Evolutionary conservation across 2,329 filamentous ascomycete genomes (phyloP).

Genomic region (Pezicula radicicola): DNA sequence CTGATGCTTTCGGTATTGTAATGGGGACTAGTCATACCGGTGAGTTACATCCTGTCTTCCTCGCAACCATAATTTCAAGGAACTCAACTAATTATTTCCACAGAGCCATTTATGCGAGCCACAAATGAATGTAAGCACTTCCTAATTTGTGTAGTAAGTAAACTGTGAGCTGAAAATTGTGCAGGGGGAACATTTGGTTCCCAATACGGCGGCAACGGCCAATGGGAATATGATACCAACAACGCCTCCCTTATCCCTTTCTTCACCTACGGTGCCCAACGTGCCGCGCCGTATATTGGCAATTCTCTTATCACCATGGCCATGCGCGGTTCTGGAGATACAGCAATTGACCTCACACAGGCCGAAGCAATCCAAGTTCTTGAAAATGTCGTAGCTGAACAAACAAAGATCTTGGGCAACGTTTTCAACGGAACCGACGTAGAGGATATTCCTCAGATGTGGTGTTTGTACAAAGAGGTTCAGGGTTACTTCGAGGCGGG

Average conservation of each 20-base stretch:
- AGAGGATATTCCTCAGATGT: constrained; percentile 58
- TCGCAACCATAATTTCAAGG: neutral
- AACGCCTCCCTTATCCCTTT: constrained; percentile 66
- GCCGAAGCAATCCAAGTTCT: constrained; percentile 54
- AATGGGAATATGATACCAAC: constrained; percentile 70
- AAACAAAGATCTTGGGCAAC: constrained; percentile 54
- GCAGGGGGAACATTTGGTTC: constrained; percentile 30
- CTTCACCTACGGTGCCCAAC: constrained; percentile 63
- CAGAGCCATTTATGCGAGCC: constrained; percentile 66
- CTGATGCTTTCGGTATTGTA: constrained; percentile 72
- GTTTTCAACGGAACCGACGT: constrained; percentile 46
- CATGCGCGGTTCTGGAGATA: constrained; percentile 71
- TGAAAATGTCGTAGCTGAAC: constrained; percentile 56
- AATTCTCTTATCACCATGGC: constrained; percentile 63
- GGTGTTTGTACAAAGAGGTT: constrained; percentile 75
- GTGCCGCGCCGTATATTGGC: constrained; percentile 63
- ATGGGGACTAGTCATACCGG: constrained; percentile 66
- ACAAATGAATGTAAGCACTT: constrained; percentile 50
- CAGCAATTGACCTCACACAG: constrained; percentile 52
- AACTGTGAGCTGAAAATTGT: neutral
- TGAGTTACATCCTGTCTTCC: neutral
- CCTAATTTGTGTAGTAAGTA: neutral
- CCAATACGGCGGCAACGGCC: constrained; percentile 41
- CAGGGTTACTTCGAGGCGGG: constrained; percentile 66
- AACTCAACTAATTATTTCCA: neutral